Evolutionary conservation across 2,329 filamentous ascomycete species (phyloP).

Genomic region (Hypoxylon sp.): DNA sequence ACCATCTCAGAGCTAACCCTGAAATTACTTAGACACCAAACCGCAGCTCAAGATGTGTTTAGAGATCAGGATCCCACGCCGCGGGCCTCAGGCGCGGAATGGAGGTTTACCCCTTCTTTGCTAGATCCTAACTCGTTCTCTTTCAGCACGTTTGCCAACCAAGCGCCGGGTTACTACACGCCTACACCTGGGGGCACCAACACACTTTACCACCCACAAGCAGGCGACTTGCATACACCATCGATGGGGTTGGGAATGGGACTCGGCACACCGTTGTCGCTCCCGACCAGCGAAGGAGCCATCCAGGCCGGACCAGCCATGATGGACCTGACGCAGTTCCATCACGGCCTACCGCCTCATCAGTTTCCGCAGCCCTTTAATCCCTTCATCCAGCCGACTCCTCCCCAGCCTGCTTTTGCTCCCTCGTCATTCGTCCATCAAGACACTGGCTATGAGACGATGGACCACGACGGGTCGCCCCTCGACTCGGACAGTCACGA

Average conservation of each 20-base stretch:
- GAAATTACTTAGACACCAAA: conserved; percentile 56
- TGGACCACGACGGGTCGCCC: conserved; percentile 78
- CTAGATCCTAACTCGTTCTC: conserved; percentile 86
- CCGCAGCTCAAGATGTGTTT: conserved; percentile 55
- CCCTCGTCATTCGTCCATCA: conserved; percentile 84
- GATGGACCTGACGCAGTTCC: conserved; percentile 75
- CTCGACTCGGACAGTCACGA: conserved; percentile 64
- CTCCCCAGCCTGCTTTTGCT: conserved; percentile 69
- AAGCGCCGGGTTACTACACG: conserved; percentile 85
- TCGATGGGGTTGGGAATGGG: conserved; percentile 77
- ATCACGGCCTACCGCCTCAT: conserved; percentile 62
- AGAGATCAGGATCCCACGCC: conserved; percentile 84
- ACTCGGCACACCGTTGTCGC: conserved; percentile 80
- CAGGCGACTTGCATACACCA: conserved; percentile 87
- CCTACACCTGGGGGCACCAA: conserved; percentile 84
- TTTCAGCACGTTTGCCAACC: conserved; percentile 81
- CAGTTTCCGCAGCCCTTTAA: conserved; percentile 73
- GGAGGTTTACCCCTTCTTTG: conserved; percentile 88
- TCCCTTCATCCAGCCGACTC: conserved; percentile 72
- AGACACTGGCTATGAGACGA: conserved; percentile 79
- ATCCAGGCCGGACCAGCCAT: conserved; percentile 67
- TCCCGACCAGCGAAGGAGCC: conserved; percentile 73
- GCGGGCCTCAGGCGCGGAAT: conserved; percentile 79
- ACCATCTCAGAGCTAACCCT: conserved; percentile 28
- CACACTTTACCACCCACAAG: conserved; percentile 82